Evolutionary conservation across 352 stramenopile species (phyloP).

Genomic region (Globisporangium sylvaticum): DNA sequence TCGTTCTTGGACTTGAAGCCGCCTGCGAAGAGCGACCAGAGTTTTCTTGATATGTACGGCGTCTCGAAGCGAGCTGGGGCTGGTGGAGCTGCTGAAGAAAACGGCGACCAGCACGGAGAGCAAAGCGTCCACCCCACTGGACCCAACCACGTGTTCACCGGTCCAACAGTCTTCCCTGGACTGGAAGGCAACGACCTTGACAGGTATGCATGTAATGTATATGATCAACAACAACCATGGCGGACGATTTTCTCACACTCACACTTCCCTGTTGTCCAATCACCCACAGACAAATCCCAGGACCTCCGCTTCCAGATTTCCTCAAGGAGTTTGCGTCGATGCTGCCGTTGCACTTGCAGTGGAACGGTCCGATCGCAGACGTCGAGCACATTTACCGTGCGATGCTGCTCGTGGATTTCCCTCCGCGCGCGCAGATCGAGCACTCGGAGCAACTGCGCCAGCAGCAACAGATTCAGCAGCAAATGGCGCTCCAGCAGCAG

Average conservation of each 20-base stretch:
- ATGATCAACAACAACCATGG: not conserved
- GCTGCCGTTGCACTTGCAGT: constrained; percentile 75
- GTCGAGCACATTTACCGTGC: constrained; percentile 84
- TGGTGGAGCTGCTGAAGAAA: constrained; percentile 20
- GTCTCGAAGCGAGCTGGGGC: constrained; percentile 25
- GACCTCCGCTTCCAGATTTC: constrained; percentile 78
- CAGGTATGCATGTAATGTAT: constrained; percentile 25
- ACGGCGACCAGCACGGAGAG: constrained; percentile 19
- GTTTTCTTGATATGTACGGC: constrained; percentile 81
- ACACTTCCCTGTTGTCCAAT: not conserved
- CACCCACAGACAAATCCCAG: constrained; percentile 49
- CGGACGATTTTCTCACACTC: not conserved
- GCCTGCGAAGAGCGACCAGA: constrained; percentile 53
- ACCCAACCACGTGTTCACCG: constrained; percentile 8
- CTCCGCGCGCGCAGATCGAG: constrained; percentile 65
- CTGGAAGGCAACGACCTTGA: constrained; percentile 36
- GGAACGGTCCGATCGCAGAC: constrained; percentile 84
- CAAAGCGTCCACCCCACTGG: constrained; percentile 2
- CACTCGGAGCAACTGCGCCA: constrained; percentile 62
- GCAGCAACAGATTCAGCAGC: constrained; percentile 57
- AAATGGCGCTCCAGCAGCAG: constrained; percentile 50
- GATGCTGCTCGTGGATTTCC: constrained; percentile 82
- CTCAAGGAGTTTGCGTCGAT: constrained; percentile 81
- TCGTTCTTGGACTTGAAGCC: constrained; percentile 73
- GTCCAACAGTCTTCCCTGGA: constrained; percentile 18